Evolutionary conservation across 257 asterid genomes (phyloP), one percentile per base, ranked within the genome.

Genomic region (Scutellaria minor): DNA sequence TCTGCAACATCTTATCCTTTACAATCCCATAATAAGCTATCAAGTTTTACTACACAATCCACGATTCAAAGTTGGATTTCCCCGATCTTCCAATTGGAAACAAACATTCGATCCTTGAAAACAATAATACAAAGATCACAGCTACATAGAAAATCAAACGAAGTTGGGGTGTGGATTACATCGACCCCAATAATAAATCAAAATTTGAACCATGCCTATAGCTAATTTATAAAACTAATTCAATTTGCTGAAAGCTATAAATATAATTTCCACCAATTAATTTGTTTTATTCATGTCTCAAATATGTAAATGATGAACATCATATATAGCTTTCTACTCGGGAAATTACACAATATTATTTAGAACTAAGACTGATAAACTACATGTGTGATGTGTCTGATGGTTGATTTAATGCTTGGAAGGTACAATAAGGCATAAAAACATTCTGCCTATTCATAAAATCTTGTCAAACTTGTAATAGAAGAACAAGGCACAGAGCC

Each of bases 401-500:
- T 31, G 2, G 37, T 31, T 31, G 37, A 31, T 31, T 53, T 53
- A 6, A 53, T 53, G 59, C 59, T 18, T 53, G 59, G 35, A 55
- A 55, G 27, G 39, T 6, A 20, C n/a, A 20, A 54, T 20, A 54
- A 20, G n/a, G 39, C 11, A 39, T 55, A 55, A 55, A 55, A 55
- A 55, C 61, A 54, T 15, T 22, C 11, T 3, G 5, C 10, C 5
- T 10, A 57, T 57, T 57, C 11, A 57, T 12, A 37, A 60, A 37
- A 60, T n/a, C 13, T 6, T 60, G 66, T 60, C 47, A 39, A 60
- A 31, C 78, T 60, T 51, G 68, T 48, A 40, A 62, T 74, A 31
- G 56, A 55, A 45, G 22, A 74, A 75, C 72, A 66, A 71, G 75
- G 66, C 83, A 79, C 2, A 45, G 53, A 60, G 12, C 78, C 80